Conservation (phyloP, 768 basidiomycete species). For the Tricholoma sp. region DNA sequence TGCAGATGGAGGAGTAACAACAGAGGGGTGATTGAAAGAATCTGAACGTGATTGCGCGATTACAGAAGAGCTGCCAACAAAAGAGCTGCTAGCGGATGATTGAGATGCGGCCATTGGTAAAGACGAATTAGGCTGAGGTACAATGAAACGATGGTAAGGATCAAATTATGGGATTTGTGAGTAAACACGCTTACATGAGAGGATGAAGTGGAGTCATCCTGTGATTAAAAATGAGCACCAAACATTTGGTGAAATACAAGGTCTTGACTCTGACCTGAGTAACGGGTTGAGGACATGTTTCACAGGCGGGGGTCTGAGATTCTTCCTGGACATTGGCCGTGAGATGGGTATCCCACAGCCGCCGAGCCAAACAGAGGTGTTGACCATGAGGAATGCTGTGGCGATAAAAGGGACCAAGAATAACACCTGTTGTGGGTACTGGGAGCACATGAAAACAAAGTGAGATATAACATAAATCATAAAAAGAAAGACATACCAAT, state of each 20-base stretch:
- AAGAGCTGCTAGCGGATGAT: too few relatives aligned
- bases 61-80: too few relatives aligned
- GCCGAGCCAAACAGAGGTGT: not conserved
- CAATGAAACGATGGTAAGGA: too few relatives aligned
- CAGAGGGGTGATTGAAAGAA: too few relatives aligned
- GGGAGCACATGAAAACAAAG: not conserved
- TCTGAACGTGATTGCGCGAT: too few relatives aligned
- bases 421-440: not conserved
- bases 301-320: not conserved
- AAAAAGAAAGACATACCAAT: not conserved
- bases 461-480: not conserved
- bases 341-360: not conserved
- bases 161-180: too few relatives aligned
- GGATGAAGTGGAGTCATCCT: not conserved
- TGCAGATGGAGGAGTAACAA: too few relatives aligned
- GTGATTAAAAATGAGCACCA: not conserved
- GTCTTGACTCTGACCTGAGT: not conserved
- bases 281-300: not conserved
- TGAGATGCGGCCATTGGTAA: too few relatives aligned
- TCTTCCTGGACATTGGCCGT: not conserved
- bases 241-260: not conserved
- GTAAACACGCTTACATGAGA: too few relatives aligned
- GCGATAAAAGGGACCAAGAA: not conserved
- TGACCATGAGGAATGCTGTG: not conserved
- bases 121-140: too few relatives aligned